Evolutionary conservation across 1,284 basidiomycete genomes (phyloP).

Genomic region (Trametes sp.): DNA sequence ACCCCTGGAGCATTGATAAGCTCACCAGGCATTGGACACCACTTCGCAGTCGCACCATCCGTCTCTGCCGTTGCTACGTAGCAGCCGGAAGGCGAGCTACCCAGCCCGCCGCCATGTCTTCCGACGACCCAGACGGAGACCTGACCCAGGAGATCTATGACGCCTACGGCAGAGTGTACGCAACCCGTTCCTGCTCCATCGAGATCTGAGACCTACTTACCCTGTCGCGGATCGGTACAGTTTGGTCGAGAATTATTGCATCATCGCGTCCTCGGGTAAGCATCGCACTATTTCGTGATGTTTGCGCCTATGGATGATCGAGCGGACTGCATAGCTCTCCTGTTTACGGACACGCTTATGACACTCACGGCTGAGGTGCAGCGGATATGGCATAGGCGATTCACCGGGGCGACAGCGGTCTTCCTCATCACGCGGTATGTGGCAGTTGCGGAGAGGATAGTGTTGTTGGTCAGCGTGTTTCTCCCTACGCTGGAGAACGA

Average conservation of each 20-base stretch:
- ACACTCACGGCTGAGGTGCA: conserved; percentile 33
- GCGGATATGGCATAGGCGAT: conserved; percentile 31
- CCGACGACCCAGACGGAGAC: conserved; percentile 14
- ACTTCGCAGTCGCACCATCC: background rate
- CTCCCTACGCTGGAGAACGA: conserved; percentile 20
- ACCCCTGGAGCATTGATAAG: background rate
- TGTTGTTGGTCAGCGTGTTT: conserved; percentile 26
- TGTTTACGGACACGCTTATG: conserved; percentile 27
- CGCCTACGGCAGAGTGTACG: conserved; percentile 24
- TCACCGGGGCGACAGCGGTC: conserved; percentile 30
- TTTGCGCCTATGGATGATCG: background rate
- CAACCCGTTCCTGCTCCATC: background rate
- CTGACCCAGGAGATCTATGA: conserved; percentile 19
- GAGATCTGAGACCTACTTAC: background rate
- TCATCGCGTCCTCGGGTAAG: conserved; percentile 29
- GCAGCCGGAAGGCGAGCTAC: background rate
- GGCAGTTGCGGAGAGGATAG: conserved; percentile 27
- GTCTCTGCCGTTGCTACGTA: conserved; percentile 6
- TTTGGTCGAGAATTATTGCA: conserved; percentile 30
- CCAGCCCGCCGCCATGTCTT: conserved; percentile 10
- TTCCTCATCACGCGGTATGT: conserved; percentile 32
- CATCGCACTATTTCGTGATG: background rate
- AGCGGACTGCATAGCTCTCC: conserved; percentile 11
- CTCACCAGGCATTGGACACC: background rate
- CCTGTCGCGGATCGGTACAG: conserved; percentile 2